Base-by-base conservation (phyloP, 1,284 basidiomycete genomes). In the Microbotryum violaceum region DNA sequence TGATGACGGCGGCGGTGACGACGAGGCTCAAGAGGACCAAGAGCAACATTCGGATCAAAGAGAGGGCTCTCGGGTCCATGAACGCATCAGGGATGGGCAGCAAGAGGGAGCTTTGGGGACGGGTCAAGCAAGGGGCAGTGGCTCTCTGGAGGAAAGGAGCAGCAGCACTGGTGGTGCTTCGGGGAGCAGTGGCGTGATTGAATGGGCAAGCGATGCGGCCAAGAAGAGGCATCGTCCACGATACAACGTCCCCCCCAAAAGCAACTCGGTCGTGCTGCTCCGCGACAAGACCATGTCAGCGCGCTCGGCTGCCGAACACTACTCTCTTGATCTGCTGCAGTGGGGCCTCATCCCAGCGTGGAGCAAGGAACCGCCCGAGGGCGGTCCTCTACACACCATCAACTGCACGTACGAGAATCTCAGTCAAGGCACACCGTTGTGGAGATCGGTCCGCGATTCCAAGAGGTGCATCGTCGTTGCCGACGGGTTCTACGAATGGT, bases 401-500 rank as follows among this genome's bases (percentile, higher is more conserved):
- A 97, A 97, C 70, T 91, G 92, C 0, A 83, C 91, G 25, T 82
- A 85, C 10, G 93, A 97, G 74, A 87, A 85, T 44, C 79, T 97
- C 18, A 75, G 88, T 45, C 85, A 84, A 58, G 83, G 84, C 2
- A 54, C 47, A 27, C 58, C 60, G 1, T 62, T 60, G 16, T 69
- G 67, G 67, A 47, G 51, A 29, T 48, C 50, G 18, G 44, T 61
- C 47, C n/a, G 67, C 10, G 37, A 58, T 50, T 20, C 78, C 75
- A 87, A 88, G 67, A 81, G 91, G 42, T 92, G 90, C 74, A 82
- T 85, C 20, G 82, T 93, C 54, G 75, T 87, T 16, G 86, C 85
- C 60, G 83, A 92, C 76, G 91, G 89, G 84, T 96, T 92, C 76
- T 97, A 86, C 74, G 93, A 91, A 77, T 97, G 93, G 88, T 79